phyloP scores from a whole-genome alignment of 305 asterid genomes.

The Solanum hybrid region DNA sequence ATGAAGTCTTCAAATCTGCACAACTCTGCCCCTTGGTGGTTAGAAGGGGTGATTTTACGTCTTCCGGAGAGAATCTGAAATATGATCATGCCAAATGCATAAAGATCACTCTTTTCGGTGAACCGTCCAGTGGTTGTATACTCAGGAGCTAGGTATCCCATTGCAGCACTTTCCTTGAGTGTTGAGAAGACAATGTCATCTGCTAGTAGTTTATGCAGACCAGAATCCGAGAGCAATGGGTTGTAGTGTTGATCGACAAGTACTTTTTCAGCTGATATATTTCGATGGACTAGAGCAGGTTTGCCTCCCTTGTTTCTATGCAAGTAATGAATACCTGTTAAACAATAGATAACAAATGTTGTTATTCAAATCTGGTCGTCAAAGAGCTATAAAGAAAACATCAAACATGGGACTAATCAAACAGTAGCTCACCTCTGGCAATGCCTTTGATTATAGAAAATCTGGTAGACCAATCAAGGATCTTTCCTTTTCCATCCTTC shows the following conservation, averaged over 20 bases:
- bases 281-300: slow-evolving; percentile 62
- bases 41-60: slow-evolving; percentile 51
- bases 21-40: slow-evolving; percentile 70
- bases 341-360: not conserved
- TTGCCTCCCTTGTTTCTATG: slow-evolving; percentile 46
- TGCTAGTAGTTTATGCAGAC: slow-evolving; percentile 68
- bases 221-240: slow-evolving; percentile 80
- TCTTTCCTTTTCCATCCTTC: slow-evolving; percentile 40
- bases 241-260: slow-evolving; percentile 69
- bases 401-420: not conserved
- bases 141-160: slow-evolving; percentile 97
- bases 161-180: slow-evolving; percentile 87
- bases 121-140: slow-evolving; percentile 84
- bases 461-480: slow-evolving; percentile 77
- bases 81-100: slow-evolving; percentile 89
- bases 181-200: slow-evolving; percentile 84
- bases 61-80: slow-evolving; percentile 87
- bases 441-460: slow-evolving; percentile 67
- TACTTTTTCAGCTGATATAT: slow-evolving; percentile 88
- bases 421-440: slow-evolving; percentile 55
- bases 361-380: not conserved
- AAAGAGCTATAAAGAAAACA: not conserved
- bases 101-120: slow-evolving; percentile 85
- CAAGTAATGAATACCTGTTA: slow-evolving; percentile 67
- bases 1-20: slow-evolving; percentile 63